These are phyloP conservation scores for Onygenales sp. DNA, from an alignment of 2,329 filamentous ascomycete species.

Conservation along the genomic window DNA sequence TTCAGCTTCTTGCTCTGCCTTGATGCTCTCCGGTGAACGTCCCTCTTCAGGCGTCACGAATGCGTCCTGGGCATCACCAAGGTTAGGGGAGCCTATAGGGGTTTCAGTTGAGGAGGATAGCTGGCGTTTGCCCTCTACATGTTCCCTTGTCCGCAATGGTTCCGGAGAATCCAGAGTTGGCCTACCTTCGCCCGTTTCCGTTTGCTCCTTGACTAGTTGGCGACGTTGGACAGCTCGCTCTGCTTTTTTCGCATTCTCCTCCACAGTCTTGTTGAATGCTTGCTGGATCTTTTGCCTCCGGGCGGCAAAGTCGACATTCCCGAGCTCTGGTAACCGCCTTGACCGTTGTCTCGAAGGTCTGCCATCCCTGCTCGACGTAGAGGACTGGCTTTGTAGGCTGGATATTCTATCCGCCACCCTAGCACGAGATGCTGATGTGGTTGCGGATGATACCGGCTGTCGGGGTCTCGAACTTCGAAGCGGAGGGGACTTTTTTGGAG, in stretches of 20 bases:
- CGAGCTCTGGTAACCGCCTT: slow-evolving; percentile 49
- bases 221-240: slow-evolving; percentile 45
- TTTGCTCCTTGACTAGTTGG: slow-evolving; percentile 30
- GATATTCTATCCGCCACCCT: slow-evolving; percentile 52
- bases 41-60: slow-evolving; percentile 13
- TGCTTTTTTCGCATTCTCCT: slow-evolving; percentile 50
- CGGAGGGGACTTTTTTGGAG: slow-evolving; percentile 63
- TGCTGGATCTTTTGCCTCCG: slow-evolving; percentile 73
- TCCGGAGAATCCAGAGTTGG: neutral
- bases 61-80: slow-evolving; percentile 5
- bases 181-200: slow-evolving; percentile 33
- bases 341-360: slow-evolving; percentile 23
- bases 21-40: slow-evolving; percentile 7
- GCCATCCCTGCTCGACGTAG: slow-evolving; percentile 22
- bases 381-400: slow-evolving; percentile 29
- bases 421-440: slow-evolving; percentile 59
- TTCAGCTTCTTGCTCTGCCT: neutral
- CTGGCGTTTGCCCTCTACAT: slow-evolving; percentile 10
- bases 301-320: slow-evolving; percentile 76
- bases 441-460: slow-evolving; percentile 66
- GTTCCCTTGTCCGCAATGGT: neutral
- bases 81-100: neutral
- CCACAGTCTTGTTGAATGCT: slow-evolving; percentile 75
- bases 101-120: neutral
- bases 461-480: slow-evolving; percentile 74